These are phyloP conservation scores for Trifolium dubium DNA, from an alignment of 306 rosid species.

Conservation along the genomic window DNA sequence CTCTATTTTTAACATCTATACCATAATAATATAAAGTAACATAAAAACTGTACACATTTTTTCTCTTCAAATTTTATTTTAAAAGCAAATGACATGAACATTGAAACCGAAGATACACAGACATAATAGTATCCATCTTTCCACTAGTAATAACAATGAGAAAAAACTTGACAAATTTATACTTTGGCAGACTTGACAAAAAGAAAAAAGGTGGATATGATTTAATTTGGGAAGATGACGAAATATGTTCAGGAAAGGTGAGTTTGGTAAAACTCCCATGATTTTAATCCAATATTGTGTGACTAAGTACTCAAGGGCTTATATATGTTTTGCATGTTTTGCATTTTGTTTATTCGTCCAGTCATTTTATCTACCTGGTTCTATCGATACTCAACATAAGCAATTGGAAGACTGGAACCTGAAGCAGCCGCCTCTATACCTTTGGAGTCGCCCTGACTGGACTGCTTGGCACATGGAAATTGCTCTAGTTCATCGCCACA, in stretches of 20 bases:
- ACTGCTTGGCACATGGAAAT: conserved; percentile 47
- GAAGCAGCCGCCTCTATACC: conserved; percentile 63
- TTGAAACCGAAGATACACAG: no score
- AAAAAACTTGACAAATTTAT: conserved; percentile 17
- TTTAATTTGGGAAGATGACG: conserved; percentile 61
- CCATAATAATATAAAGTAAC: neutral
- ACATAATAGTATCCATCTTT: no score
- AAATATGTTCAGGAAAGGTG: conserved; percentile 61
- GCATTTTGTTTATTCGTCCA: conserved; percentile 42
- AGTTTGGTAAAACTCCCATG: conserved; percentile 16
- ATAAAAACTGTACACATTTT: no score
- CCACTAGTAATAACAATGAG: no score
- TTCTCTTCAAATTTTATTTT: no score
- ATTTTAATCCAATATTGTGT: conserved; percentile 19
- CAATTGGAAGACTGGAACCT: conserved; percentile 68
- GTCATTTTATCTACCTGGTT: conserved; percentile 73
- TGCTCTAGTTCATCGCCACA: conserved; percentile 52
- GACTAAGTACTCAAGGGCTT: conserved; percentile 16
- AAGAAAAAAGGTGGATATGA: conserved; percentile 52
- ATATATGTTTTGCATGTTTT: conserved; percentile 15
- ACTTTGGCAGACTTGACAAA: conserved; percentile 54
- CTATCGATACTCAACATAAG: conserved; percentile 55
- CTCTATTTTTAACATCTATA: neutral
- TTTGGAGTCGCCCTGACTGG: conserved; percentile 73
- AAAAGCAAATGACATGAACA: no score